Base-by-base conservation (phyloP, 306 rosid species). In the Cicer arietinum region DNA sequence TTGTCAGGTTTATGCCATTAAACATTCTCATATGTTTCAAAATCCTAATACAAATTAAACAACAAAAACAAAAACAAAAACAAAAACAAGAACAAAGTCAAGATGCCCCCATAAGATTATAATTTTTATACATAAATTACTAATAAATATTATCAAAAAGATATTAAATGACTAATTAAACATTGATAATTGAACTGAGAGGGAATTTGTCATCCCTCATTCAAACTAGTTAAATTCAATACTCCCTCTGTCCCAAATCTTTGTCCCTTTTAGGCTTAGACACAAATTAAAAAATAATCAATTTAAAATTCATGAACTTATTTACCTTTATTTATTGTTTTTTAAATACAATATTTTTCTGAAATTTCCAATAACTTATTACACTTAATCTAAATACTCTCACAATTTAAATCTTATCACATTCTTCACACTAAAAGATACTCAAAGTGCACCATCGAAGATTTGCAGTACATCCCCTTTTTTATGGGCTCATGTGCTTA, bases 1-100 rank as follows among this genome's bases (percentile, higher is more conserved):
- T 30, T 78, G 69, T 67, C 79, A 80, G 53, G 64, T 79, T 68
- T 61, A 62, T 79, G 65, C 77, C 85, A 75, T 50, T 7, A 66
- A 39, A 40, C 66, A 66, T 59, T 22, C 22, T 65, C 58, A 66
- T 0, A 61, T 54, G 71, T 51, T 77, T 83, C 81, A 83, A 69
- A 61, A 42, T 20, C 72, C 77, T 51, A 67, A 50, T 18, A 43
- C 68, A 67, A 57, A 60, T 76, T 40, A 9, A 79, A 14, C 16
- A 14, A 14, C 16, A 14, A 14, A 14, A 14, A 14, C 16, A 14
- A 14, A 14, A 14, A 14, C 16, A 65, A 10, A 25, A 63, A 63
- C 59, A 37, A 66, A 56, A 37, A 16, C 17, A 43, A 65, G 12
- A 37, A 44, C 70, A 71, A 71, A 59, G 12, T 75, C 17, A 61